Base-by-base conservation (phyloP, 352 stramenopile genomes). In the Blastocystis sp. region DNA sequence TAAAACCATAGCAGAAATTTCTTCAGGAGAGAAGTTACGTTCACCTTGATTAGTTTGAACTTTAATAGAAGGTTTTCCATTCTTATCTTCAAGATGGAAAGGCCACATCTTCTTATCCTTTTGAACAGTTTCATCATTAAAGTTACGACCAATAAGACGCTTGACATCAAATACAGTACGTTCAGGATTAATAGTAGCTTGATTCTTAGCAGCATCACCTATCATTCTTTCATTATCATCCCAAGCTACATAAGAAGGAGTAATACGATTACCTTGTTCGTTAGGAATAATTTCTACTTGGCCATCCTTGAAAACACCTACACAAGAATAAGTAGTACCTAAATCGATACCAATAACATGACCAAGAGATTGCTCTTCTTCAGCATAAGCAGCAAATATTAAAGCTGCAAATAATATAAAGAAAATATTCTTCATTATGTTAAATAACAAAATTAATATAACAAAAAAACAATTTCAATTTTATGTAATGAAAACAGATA, bases 161-260 rank as follows among this genome's bases (percentile, higher is more conserved):
- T 99, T 99, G 52, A 96, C 88, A 68, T 98, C 90, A 70, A 96
- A 99, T 40, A 99, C 68, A 64, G 93, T 99, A 72, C 95, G 95
- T 72, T 93, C 78, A 13, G 91, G 88, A 76, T 98, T 95, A 71
- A 93, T 91, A 18, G 87, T 91, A 31, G 85, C 89, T 75, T 98
- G 86, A 73, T 95, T 95, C 82, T 98, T 98, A 65, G 93, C 93
- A 24, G 83, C 86, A 70, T 95, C 86, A 47, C 91, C 93, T 57
- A 96, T 93, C 31, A 98, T 70, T 66, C 87, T 85, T 68, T 95
- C 88, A 55, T 88, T 83, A 67, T 86, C 80, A 66, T 82, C 72
- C 80, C 81, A 98, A 23, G 87, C 84, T 40, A 99, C 88, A 69
- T 96, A 95, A 34, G 84, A 95, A 7, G 91, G 90, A 55, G 88